A percentile compares a stretch with the other conserved stretches of the same genome.
Conservation (phyloP, 495 filamentous ascomycete genomes). For the Hyaloscypha bicolor region DNA sequence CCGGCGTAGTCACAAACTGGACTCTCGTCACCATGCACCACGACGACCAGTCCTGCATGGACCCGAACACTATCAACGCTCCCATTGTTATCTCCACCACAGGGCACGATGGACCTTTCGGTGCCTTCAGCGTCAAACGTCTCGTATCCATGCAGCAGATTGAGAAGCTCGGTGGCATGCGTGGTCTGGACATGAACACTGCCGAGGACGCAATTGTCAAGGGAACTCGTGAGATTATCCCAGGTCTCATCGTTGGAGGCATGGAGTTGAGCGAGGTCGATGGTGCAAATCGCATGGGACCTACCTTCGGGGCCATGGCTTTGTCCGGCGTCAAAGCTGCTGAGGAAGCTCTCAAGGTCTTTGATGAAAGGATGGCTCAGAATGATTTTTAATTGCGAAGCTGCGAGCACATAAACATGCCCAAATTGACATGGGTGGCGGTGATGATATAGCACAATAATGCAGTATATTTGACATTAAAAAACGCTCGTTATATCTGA, state of each 20-base stretch:
- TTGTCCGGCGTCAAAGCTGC: slow-evolving; percentile 85
- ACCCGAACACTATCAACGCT: slow-evolving; percentile 93
- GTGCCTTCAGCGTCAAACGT: slow-evolving; percentile 72
- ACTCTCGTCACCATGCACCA: slow-evolving; percentile 89
- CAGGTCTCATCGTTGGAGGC: slow-evolving; percentile 86
- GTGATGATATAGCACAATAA: too few species aligned
- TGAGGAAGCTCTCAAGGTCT: slow-evolving; percentile 77
- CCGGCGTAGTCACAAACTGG: slow-evolving; percentile 94
- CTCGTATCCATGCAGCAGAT: slow-evolving; percentile 65
- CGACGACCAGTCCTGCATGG: slow-evolving; percentile 92
- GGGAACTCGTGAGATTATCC: slow-evolving; percentile 81
- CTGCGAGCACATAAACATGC: not conserved
- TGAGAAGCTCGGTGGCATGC: slow-evolving; percentile 86
- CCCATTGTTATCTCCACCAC: slow-evolving; percentile 85
- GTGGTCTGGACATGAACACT: slow-evolving; percentile 84
- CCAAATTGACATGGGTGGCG: too few species aligned
- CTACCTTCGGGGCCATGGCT: slow-evolving; percentile 60
- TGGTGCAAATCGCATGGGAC: slow-evolving; percentile 80
- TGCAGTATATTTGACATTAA: too few species aligned
- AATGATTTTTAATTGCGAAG: slow-evolving; percentile 23
- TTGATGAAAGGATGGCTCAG: slow-evolving; percentile 72
- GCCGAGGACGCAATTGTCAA: slow-evolving; percentile 93
- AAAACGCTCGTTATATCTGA: too few species aligned
- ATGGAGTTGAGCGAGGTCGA: slow-evolving; percentile 94
- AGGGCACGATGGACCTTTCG: slow-evolving; percentile 88